Base-by-base conservation (phyloP, 352 stramenopile species). In the Phytopythium chamaehyphon region DNA sequence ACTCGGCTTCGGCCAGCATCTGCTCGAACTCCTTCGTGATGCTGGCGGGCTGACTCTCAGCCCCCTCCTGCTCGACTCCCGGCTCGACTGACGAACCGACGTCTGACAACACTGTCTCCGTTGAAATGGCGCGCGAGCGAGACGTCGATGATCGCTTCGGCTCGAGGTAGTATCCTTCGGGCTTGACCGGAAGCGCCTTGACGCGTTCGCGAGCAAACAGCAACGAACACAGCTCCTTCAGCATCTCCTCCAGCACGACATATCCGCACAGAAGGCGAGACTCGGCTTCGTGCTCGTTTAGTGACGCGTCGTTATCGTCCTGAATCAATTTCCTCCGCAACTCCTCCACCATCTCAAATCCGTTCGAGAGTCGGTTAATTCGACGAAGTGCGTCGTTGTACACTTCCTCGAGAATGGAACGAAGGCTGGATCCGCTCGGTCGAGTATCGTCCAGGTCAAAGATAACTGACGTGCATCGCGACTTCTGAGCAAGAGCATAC, bases 151-250 rank as follows among this genome's bases (percentile, higher is more conserved):
- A 55, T 36, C 73, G 73, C 54, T 88, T 90, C 0, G 80, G 71
- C 55, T 86, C 76, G 31, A 93, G 67, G 66, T 93, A 95, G 59
- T 85, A 90, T 3, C 83, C 84, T 50, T 93, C 84, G 1, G 84
- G 82, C 52, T 90, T 88, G 26, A 93, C 62, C 7, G 84, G 84
- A 33, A 95, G 59, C 18, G 63, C 85, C 36, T 76, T 74, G 22
- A 90, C 74, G 19, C 78, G 78, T 33, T 92, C 82, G 22, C 77
- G 79, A 1, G 82, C 80, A 47, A 93, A 91, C 2, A 93, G 60
- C 51, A 89, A 68, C 10, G 82, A 90, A 45, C 83, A 91, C 2
- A 95, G 67, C 57, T 95, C 84, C 57, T 93, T 93, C 3, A 95
- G 55, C 28, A 95, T 76, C 53, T 95, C 84, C 45, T 95, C 84